A percentile compares a stretch with the other conserved stretches of the same genome.
phyloP scores from a whole-genome alignment of 495 filamentous ascomycete genomes.

The Aspergillus diversus region DNA sequence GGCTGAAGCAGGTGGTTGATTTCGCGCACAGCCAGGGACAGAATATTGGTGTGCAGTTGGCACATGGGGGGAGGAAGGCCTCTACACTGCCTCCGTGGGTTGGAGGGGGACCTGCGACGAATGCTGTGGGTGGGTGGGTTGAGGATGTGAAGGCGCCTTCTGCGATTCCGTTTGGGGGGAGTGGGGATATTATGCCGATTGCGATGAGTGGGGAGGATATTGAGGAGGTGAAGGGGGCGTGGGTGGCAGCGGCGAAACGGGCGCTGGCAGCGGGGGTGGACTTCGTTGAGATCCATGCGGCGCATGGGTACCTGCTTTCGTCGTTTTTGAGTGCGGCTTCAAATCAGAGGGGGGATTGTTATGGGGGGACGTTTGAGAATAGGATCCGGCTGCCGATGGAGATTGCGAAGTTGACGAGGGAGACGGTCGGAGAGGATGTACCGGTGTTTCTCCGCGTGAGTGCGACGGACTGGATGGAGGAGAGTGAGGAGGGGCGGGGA shows the following conservation, averaged over 20 bases:
- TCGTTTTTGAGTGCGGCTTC: conserved; percentile 65
- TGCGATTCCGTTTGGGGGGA: conserved; percentile 56
- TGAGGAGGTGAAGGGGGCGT: conserved; percentile 58
- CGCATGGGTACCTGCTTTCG: conserved; percentile 68
- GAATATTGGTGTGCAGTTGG: conserved; percentile 74
- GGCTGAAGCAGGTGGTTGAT: conserved; percentile 61
- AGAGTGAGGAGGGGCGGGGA: conserved; percentile 42
- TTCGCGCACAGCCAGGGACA: conserved; percentile 73
- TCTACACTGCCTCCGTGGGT: conserved; percentile 71
- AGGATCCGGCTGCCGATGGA: conserved; percentile 62
- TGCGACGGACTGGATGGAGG: conserved; percentile 63
- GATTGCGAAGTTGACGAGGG: conserved; percentile 61
- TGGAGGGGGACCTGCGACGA: conserved; percentile 45
- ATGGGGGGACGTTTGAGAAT: conserved; percentile 69
- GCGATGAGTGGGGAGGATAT: conserved; percentile 62
- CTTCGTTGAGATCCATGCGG: conserved; percentile 62
- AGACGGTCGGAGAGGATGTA: conserved; percentile 56
- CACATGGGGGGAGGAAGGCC: conserved; percentile 74
- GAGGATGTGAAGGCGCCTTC: conserved; percentile 56
- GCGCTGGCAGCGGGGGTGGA: conserved; percentile 62
- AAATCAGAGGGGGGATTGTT: conserved; percentile 65
- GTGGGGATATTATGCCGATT: conserved; percentile 53
- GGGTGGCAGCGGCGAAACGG: conserved; percentile 55
- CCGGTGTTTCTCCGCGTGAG: conserved; percentile 69
- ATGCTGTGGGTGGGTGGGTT: conserved; percentile 66